Conservation (phyloP, 768 basidiomycete genomes). For the Lenzites betulinus region DNA sequence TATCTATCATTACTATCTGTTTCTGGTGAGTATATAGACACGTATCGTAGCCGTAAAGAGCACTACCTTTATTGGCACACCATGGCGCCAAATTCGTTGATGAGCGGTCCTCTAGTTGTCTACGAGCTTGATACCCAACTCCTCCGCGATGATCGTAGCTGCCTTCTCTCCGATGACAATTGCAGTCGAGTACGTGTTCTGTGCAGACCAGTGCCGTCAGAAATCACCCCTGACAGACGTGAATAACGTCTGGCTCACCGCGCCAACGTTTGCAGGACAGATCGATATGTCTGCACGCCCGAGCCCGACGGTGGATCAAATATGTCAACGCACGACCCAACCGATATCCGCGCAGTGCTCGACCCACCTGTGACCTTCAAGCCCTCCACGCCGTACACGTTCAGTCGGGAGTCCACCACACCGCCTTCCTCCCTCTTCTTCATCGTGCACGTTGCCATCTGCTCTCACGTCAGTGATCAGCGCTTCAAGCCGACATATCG, state of each 20-base stretch:
- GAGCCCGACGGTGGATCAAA: constrained; percentile 13
- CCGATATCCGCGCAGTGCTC: neutral
- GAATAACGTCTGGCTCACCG: constrained; percentile 25
- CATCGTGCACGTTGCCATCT: constrained; percentile 73
- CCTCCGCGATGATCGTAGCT: constrained; percentile 58
- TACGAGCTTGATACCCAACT: constrained; percentile 36
- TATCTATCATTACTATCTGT: too few species aligned
- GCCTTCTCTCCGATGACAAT: constrained; percentile 61
- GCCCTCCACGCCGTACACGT: constrained; percentile 60
- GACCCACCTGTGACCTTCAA: constrained; percentile 42
- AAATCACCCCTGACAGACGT: neutral
- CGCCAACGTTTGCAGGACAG: constrained; percentile 39
- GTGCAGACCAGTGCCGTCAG: neutral
- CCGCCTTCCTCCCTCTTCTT: constrained; percentile 59
- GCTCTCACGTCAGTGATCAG: neutral
- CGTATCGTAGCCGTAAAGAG: too few species aligned
- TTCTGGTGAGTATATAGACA: too few species aligned
- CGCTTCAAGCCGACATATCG: neutral
- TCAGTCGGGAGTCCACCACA: constrained; percentile 60
- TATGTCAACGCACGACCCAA: constrained; percentile 1
- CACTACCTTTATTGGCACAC: neutral
- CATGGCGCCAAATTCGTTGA: neutral
- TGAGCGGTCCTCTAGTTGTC: neutral
- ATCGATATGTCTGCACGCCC: constrained; percentile 41
- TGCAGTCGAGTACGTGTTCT: constrained; percentile 48